These are phyloP conservation scores for Dothistroma pini DNA, from an alignment of 2,329 filamentous ascomycete species.

Conservation along the genomic window DNA sequence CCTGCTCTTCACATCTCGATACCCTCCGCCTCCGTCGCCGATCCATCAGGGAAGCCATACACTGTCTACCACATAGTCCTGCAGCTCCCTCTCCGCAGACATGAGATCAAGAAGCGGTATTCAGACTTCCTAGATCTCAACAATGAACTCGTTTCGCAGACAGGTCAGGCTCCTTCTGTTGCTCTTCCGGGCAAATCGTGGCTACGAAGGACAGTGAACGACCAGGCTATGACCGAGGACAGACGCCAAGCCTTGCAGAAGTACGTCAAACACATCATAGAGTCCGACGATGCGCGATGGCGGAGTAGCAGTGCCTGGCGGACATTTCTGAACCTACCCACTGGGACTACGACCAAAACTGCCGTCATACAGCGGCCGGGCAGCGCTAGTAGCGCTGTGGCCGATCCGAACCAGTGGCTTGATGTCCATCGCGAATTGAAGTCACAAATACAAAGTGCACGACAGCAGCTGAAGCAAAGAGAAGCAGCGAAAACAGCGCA, in stretches of 20 bases:
- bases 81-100: conserved; percentile 70
- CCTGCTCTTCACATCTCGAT: conserved; percentile 46
- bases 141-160: conserved; percentile 55
- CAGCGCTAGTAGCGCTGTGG: conserved; percentile 37
- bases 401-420: conserved; percentile 63
- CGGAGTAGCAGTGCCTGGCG: conserved; percentile 69
- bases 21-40: conserved; percentile 49
- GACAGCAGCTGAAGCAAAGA: conserved; percentile 62
- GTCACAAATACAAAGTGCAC: conserved; percentile 62
- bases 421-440: conserved; percentile 74
- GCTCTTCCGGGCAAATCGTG: conserved; percentile 71
- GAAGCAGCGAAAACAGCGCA: conserved; percentile 60
- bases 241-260: conserved; percentile 65
- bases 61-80: conserved; percentile 77
- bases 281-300: conserved; percentile 71
- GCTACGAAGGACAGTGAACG: conserved; percentile 69
- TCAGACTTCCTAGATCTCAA: conserved; percentile 72
- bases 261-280: conserved; percentile 70
- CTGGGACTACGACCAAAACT: conserved; percentile 41
- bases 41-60: conserved; percentile 58
- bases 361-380: conserved; percentile 15
- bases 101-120: conserved; percentile 76
- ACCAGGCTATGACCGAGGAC: conserved; percentile 65
- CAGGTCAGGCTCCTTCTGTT: conserved; percentile 61
- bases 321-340: conserved; percentile 67